Evolutionary conservation across 2,329 filamentous ascomycete genomes (phyloP).

Genomic region (Cercospora sesami): DNA sequence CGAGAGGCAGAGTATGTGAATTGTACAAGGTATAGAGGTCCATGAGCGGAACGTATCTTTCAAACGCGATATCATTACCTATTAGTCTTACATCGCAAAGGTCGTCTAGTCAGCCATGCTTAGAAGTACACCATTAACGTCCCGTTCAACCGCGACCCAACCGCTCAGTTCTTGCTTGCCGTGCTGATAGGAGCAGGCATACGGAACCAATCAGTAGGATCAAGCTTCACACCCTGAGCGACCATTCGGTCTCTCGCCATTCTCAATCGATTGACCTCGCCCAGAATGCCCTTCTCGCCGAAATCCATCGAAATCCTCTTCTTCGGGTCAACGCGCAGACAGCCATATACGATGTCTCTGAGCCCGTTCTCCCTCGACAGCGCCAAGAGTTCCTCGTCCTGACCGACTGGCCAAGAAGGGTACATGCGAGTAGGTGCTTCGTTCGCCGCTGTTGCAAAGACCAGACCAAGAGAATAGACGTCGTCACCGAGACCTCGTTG

Average conservation of each 20-base stretch:
- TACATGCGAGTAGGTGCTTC: neutral
- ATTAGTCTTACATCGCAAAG: neutral
- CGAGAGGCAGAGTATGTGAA: neutral
- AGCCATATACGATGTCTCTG: neutral
- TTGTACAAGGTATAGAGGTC: neutral
- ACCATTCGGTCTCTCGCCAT: neutral
- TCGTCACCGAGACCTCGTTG: slow-evolving; percentile 5
- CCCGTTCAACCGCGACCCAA: neutral
- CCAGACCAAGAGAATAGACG: slow-evolving; percentile 20
- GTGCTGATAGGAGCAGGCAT: neutral
- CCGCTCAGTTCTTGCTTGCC: neutral
- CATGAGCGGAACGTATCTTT: neutral
- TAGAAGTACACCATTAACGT: neutral
- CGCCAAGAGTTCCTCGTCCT: neutral
- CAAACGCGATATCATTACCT: neutral
- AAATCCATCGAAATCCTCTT: slow-evolving; percentile 1
- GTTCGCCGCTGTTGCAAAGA: slow-evolving; percentile 14
- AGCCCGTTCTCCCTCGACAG: neutral
- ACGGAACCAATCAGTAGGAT: neutral
- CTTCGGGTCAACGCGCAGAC: neutral
- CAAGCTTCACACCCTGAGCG: neutral
- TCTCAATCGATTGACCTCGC: neutral
- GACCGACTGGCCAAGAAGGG: neutral
- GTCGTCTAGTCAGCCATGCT: neutral
- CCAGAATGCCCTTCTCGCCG: neutral